phyloP scores from a whole-genome alignment of 1,139 yeast species.

The Scheffersomyces segobiensis region DNA sequence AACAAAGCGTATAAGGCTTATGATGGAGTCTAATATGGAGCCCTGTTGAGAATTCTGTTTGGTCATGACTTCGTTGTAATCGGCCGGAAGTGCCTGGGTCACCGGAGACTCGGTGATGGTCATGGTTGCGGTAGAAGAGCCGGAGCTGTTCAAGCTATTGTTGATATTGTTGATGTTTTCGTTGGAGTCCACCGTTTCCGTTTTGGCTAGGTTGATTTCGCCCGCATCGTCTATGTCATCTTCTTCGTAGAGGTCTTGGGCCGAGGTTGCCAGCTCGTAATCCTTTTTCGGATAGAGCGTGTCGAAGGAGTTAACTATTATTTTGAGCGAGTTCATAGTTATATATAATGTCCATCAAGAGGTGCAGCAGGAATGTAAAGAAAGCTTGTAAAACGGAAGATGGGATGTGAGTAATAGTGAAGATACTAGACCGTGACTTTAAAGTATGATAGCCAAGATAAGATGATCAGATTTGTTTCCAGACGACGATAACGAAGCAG shows the following conservation, averaged over 20 bases:
- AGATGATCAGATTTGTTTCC: not conserved
- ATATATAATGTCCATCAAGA: not conserved
- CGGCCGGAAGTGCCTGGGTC: conserved; percentile 1
- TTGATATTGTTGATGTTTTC: not conserved
- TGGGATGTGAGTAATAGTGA: not conserved
- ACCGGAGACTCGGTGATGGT: not conserved
- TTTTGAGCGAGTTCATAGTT: conserved; percentile 40
- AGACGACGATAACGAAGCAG: not conserved
- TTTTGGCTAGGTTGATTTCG: not conserved
- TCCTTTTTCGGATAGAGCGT: conserved; percentile 24
- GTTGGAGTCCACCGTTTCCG: not conserved
- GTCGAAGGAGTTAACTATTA: conserved; percentile 39
- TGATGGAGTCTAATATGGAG: not conserved
- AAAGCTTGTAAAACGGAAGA: not conserved
- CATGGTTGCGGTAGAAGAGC: not conserved
- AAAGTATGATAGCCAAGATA: not conserved
- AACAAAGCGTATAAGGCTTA: conserved; percentile 3
- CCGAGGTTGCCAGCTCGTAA: not conserved
- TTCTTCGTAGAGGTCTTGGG: conserved; percentile 13
- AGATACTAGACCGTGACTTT: not conserved
- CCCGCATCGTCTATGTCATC: conserved; percentile 10
- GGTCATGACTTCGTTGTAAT: not conserved
- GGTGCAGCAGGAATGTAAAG: not conserved
- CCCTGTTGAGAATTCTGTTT: conserved; percentile 9
- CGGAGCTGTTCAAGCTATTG: not conserved